Conservation (phyloP, 441 rosid species). For the Aquilaria agallochum region DNA sequence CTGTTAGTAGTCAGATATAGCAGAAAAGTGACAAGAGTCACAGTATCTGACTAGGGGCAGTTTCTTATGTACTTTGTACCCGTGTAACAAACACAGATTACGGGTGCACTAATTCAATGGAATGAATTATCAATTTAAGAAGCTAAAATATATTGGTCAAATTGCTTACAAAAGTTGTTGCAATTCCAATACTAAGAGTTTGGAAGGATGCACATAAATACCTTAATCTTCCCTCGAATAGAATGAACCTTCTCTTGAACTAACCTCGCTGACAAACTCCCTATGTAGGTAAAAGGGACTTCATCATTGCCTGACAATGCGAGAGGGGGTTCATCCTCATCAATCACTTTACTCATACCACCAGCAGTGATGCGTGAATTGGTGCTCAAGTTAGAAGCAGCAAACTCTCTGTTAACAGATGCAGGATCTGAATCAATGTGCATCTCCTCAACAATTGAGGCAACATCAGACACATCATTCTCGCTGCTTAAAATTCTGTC, state of each 20-base stretch:
- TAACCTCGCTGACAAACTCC: slow-evolving; percentile 80
- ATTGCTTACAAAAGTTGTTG: neutral
- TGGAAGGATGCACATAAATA: slow-evolving; percentile 17
- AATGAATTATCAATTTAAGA: neutral
- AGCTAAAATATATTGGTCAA: slow-evolving; percentile 1
- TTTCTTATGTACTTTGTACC: neutral
- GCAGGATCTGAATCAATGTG: slow-evolving; percentile 38
- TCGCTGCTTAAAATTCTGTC: slow-evolving; percentile 16
- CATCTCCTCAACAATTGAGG: slow-evolving; percentile 57
- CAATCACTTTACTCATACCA: too few relatives aligned
- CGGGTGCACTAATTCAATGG: neutral
- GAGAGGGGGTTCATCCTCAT: slow-evolving; percentile 42
- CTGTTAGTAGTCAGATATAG: slow-evolving; percentile 6
- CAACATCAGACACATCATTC: slow-evolving; percentile 18
- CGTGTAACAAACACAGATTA: neutral
- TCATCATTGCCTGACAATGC: slow-evolving; percentile 46
- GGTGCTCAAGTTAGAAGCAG: slow-evolving; percentile 25
- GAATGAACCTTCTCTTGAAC: slow-evolving; percentile 41
- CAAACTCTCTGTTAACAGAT: slow-evolving; percentile 20
- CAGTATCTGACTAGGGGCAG: too few relatives aligned
- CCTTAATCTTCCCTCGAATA: slow-evolving; percentile 80
- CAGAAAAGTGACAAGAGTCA: too few relatives aligned
- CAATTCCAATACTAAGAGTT: slow-evolving; percentile 5
- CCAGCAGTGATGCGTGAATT: neutral
- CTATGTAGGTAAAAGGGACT: slow-evolving; percentile 86